Evolutionary conservation across 768 basidiomycete genomes (phyloP).

Genomic region (Dioszegia hungarica): DNA sequence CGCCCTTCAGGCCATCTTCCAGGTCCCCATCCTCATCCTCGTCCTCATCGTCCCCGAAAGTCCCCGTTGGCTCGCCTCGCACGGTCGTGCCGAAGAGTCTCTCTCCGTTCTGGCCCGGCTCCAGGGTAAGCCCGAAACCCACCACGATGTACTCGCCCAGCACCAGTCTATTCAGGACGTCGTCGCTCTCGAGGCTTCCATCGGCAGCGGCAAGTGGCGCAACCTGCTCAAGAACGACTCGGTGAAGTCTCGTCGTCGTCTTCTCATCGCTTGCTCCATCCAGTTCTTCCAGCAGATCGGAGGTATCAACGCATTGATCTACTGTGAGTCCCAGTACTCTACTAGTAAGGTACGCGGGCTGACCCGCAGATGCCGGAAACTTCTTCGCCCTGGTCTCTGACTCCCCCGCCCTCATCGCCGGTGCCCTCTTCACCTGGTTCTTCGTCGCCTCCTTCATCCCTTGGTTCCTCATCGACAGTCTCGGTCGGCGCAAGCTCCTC

Average conservation of each 20-base stretch:
- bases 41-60: conserved; percentile 34
- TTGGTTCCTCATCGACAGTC: conserved; percentile 35
- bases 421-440: conserved; percentile 44
- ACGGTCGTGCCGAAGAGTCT: neutral
- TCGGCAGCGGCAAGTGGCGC: conserved; percentile 28
- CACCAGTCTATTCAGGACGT: conserved; percentile 13
- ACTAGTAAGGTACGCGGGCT: neutral
- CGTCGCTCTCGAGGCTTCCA: conserved; percentile 16
- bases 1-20: conserved; percentile 32
- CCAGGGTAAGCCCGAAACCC: neutral
- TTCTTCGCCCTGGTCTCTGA: conserved; percentile 26
- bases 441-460: conserved; percentile 47
- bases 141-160: neutral
- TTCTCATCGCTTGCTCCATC: conserved; percentile 35
- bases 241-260: conserved; percentile 26
- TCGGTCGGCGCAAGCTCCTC: conserved; percentile 33
- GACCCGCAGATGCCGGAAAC: neutral
- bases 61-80: conserved; percentile 25
- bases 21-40: conserved; percentile 26
- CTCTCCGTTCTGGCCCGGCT: conserved; percentile 2
- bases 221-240: conserved; percentile 28
- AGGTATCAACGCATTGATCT: conserved; percentile 40
- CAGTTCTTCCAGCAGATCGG: conserved; percentile 40
- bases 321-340: conserved; percentile 19
- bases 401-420: conserved; percentile 27